Conservation (phyloP, 2,329 filamentous ascomycete genomes). For the Dothidotthia symphoricarpi region DNA sequence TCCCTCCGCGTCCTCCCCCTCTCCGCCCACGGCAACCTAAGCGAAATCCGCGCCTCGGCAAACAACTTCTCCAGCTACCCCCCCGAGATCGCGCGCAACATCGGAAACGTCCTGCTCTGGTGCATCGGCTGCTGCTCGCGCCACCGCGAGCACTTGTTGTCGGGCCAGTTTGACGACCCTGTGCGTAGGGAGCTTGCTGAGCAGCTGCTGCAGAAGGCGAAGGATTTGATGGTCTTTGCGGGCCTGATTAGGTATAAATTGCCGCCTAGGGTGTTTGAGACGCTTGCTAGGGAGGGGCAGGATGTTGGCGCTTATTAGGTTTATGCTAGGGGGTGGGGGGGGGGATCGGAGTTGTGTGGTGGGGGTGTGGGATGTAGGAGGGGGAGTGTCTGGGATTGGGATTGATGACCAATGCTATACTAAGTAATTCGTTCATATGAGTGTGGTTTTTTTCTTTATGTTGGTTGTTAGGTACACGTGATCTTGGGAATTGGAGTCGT, state of each 20-base stretch:
- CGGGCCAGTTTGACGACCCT: conserved; percentile 69
- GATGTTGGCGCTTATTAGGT: conserved; percentile 33
- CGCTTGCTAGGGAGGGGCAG: conserved; percentile 71
- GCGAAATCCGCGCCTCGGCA: conserved; percentile 74
- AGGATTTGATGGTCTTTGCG: conserved; percentile 91
- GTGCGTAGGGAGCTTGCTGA: conserved; percentile 57
- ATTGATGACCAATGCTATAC: too few species aligned
- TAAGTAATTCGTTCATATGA: too few species aligned
- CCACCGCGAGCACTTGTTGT: conserved; percentile 65
- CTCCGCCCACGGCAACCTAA: conserved; percentile 69
- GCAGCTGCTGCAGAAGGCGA: conserved; percentile 73
- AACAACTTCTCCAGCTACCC: conserved; percentile 77
- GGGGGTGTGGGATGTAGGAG: too few species aligned
- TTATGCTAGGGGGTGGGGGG: background rate
- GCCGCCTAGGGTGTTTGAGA: conserved; percentile 83
- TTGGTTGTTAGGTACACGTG: too few species aligned
- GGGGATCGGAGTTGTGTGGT: background rate
- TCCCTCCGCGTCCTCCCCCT: conserved; percentile 77
- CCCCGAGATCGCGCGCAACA: conserved; percentile 79
- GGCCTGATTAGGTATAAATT: conserved; percentile 89
- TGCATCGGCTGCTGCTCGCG: conserved; percentile 81
- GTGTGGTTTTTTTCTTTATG: too few species aligned
- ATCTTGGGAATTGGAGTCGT: too few species aligned
- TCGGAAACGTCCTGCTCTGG: conserved; percentile 92
- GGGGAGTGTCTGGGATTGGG: too few species aligned